These are phyloP conservation scores for Pseudognaphalium luteoalbum DNA, from an alignment of 129 eudicot genomes.

Conservation along the genomic window DNA sequence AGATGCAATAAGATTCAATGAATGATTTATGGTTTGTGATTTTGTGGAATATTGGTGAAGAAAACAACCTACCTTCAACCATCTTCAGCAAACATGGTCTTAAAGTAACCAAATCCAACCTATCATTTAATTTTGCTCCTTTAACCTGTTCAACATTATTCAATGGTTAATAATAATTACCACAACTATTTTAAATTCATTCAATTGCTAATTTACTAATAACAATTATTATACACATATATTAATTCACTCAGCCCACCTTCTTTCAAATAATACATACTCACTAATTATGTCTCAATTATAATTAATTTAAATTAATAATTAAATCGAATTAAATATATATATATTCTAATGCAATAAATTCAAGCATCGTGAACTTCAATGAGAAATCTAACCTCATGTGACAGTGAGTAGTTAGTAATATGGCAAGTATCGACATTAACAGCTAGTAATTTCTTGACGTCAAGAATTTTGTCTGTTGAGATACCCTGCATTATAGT, in stretches of 20 bases:
- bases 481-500: constrained; percentile 75
- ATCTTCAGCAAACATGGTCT: constrained; percentile 92
- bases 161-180: constrained; percentile 1
- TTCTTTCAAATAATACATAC: neutral
- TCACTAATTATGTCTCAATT: neutral
- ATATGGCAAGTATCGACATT: constrained; percentile 92
- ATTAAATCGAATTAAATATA: neutral
- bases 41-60: constrained; percentile 37
- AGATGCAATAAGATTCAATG: neutral
- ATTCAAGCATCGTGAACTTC: constrained; percentile 15
- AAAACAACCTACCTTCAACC: constrained; percentile 90
- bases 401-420: constrained; percentile 84
- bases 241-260: neutral
- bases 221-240: neutral
- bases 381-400: constrained; percentile 52
- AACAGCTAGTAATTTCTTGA: constrained; percentile 74
- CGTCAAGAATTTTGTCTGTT: constrained; percentile 87
- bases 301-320: too few species aligned
- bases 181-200: neutral
- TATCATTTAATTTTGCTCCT: constrained; percentile 70
- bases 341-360: neutral
- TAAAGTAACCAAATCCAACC: constrained; percentile 65
- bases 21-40: constrained; percentile 29
- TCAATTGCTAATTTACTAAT: too few species aligned
- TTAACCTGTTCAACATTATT: constrained; percentile 54